A percentile compares a stretch with the other conserved stretches of the same genome.
These are phyloP conservation scores for Volvox africanus DNA, from an alignment of 139 green algal species.

Conservation along the genomic window DNA sequence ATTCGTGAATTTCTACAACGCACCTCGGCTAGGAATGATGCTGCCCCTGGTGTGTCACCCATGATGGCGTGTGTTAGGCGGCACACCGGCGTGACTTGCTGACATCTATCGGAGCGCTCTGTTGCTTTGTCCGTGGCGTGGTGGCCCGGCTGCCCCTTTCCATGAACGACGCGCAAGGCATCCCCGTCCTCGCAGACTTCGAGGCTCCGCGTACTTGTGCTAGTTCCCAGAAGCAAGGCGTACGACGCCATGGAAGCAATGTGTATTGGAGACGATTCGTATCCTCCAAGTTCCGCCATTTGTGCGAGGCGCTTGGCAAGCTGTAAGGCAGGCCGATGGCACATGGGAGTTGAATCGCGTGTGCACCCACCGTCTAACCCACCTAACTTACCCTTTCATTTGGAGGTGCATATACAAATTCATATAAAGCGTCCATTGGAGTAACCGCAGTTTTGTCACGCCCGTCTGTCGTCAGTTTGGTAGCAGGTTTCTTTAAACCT, in stretches of 20 bases:
- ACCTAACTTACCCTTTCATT: constrained; percentile 16
- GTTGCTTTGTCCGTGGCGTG: neutral
- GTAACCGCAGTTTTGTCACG: neutral
- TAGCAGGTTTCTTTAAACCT: no score
- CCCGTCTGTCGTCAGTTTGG: neutral
- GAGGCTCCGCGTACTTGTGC: neutral
- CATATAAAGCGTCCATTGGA: neutral
- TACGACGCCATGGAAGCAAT: neutral
- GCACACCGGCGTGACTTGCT: neutral
- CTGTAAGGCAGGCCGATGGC: neutral
- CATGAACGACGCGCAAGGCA: neutral
- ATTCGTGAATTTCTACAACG: no score
- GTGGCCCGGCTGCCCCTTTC: neutral
- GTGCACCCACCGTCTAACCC: no score
- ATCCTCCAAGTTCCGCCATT: constrained; percentile 5
- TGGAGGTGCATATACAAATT: constrained; percentile 16
- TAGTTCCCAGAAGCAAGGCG: neutral
- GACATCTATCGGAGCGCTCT: neutral
- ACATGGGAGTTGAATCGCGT: neutral
- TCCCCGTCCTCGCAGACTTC: neutral
- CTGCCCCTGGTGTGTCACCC: neutral
- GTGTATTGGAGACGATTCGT: neutral
- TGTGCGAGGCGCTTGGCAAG: constrained; percentile 9
- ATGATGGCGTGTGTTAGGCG: neutral
- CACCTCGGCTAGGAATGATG: neutral